A percentile compares a stretch with the other conserved stretches of the same genome.
phyloP scores from a whole-genome alignment of 148 eudicot species.

The Camellia sinensis region DNA sequence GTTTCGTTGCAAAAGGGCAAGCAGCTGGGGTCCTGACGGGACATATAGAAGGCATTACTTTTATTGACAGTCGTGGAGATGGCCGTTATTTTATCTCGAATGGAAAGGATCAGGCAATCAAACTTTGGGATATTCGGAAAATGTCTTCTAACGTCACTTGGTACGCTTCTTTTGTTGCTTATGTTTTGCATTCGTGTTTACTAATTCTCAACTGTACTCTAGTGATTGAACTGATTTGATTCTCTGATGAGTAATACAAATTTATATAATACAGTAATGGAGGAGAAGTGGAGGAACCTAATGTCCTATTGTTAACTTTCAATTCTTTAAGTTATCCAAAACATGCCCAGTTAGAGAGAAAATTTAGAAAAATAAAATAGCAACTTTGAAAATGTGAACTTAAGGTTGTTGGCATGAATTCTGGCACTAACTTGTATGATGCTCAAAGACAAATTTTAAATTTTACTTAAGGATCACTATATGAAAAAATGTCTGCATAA shows the following conservation, averaged over 20 bases:
- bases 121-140: constrained; percentile 92
- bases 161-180: constrained; percentile 33
- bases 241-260: not conserved
- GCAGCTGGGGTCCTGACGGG: constrained; percentile 74
- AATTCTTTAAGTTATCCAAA: not conserved
- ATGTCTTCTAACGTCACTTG: constrained; percentile 58
- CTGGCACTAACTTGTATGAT: not conserved
- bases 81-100: constrained; percentile 95
- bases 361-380: not conserved
- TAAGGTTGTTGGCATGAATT: not conserved
- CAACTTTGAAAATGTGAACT: not conserved
- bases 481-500: not conserved
- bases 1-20: constrained; percentile 49
- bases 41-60: constrained; percentile 90
- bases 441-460: not conserved
- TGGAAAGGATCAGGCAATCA: constrained; percentile 86
- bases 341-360: not conserved
- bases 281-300: not conserved
- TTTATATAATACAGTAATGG: not conserved
- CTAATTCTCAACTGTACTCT: not conserved
- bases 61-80: constrained; percentile 84
- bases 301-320: constrained; percentile 4
- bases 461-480: not conserved
- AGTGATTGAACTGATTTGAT: not conserved
- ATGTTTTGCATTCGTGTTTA: not conserved